Percentiles rank a stretch among this genome's conserved stretches.
Evolutionary conservation across 169 alveolate species (phyloP).

Genomic region (Plasmodium reichenowi): DNA sequence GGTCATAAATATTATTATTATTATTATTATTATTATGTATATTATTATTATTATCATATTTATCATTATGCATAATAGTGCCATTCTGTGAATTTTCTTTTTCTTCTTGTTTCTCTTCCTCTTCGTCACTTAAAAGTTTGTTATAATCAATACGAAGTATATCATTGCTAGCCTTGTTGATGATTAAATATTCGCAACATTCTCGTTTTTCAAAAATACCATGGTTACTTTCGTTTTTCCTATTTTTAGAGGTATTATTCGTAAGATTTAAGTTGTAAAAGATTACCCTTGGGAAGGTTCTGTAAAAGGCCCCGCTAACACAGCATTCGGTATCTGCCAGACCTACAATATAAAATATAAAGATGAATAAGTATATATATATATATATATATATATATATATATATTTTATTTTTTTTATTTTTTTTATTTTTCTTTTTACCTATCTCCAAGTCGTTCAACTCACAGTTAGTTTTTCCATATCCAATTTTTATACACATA

Average conservation of each 20-base stretch:
- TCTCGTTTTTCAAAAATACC: conserved; percentile 55
- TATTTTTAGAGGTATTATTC: neutral
- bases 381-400: neutral
- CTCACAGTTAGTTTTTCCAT: conserved; percentile 80
- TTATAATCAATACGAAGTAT: conserved; percentile 40
- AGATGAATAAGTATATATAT: neutral
- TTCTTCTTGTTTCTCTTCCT: too few species aligned
- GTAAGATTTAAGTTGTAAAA: conserved; percentile 80
- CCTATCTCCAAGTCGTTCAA: conserved; percentile 81
- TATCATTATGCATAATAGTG: too few species aligned
- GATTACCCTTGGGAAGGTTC: conserved; percentile 89
- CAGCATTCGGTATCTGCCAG: conserved; percentile 91
- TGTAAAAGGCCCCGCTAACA: conserved; percentile 87
- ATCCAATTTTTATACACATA: conserved; percentile 86
- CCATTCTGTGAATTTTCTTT: too few species aligned
- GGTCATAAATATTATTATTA: neutral
- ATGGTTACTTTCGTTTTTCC: conserved; percentile 19
- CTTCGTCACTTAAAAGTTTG: conserved; percentile 16
- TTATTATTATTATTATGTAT: neutral
- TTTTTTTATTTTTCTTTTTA: neutral
- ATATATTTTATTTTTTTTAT: neutral
- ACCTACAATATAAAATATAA: conserved; percentile 74
- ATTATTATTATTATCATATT: neutral
- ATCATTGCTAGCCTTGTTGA: conserved; percentile 65
- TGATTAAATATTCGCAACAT: conserved; percentile 51